Conservation (phyloP, 2,329 filamentous ascomycete genomes). For the Fusarium guadeloupense region DNA sequence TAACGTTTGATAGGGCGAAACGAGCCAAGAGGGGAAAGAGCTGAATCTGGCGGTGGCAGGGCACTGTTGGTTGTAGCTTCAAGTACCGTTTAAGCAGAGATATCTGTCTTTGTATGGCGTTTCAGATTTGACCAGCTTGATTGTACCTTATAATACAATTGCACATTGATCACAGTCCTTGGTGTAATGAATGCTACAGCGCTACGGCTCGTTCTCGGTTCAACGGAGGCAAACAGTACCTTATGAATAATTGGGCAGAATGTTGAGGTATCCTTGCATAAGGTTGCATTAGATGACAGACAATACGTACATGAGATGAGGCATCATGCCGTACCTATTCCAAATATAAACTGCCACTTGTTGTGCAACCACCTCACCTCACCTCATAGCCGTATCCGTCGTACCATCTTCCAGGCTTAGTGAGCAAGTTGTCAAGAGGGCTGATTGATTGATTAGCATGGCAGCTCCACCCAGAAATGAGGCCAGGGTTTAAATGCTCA, state of each 20-base stretch:
- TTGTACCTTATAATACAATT: slow-evolving; percentile 9
- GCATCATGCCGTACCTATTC: slow-evolving; percentile 14
- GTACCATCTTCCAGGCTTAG: not conserved
- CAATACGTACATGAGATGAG: not conserved
- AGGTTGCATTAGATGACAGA: not conserved
- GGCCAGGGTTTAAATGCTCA: slow-evolving; percentile 12
- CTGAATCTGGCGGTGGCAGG: slow-evolving; percentile 23
- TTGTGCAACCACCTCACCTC: slow-evolving; percentile 18
- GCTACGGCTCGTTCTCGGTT: slow-evolving; percentile 4
- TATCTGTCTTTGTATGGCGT: not conserved
- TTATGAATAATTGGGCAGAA: not conserved
- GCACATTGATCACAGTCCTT: slow-evolving; percentile 4
- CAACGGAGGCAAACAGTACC: not conserved
- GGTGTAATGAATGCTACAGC: slow-evolving; percentile 2
- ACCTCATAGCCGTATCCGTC: not conserved
- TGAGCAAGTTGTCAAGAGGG: not conserved
- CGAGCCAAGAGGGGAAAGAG: slow-evolving; percentile 18
- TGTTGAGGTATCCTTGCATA: slow-evolving; percentile 3
- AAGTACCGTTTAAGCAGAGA: slow-evolving; percentile 11
- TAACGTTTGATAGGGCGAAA: slow-evolving; percentile 35
- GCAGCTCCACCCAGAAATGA: slow-evolving; percentile 9
- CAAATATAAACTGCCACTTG: slow-evolving; percentile 26
- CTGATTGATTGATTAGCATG: not conserved
- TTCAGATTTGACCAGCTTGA: slow-evolving; percentile 18
- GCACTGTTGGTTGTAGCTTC: slow-evolving; percentile 10